Percentiles rank a stretch among this genome's conserved stretches.
These are phyloP conservation scores for Dendrobium catenatum DNA, from an alignment of 106 monocot genomes.

Conservation along the genomic window DNA sequence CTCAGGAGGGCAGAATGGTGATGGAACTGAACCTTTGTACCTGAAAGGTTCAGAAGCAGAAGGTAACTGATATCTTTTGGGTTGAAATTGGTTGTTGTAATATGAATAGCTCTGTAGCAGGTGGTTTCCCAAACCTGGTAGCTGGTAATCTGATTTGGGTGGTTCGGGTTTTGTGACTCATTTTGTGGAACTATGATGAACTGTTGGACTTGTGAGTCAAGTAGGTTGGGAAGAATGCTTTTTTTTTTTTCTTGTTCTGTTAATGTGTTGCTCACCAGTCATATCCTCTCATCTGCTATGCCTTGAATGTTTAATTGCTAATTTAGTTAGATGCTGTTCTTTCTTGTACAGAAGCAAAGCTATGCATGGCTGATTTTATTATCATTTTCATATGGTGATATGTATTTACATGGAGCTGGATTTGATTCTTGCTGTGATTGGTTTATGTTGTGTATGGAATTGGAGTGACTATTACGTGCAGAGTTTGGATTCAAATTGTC, in stretches of 20 bases:
- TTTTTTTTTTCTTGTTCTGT: neutral
- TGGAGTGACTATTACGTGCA: too few relatives aligned
- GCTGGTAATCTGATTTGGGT: slow-evolving; percentile 2
- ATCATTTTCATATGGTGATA: too few relatives aligned
- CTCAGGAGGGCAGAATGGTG: slow-evolving; percentile 46
- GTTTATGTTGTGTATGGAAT: too few relatives aligned
- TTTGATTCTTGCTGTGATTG: too few relatives aligned
- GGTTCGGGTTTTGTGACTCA: slow-evolving; percentile 4
- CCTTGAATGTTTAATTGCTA: neutral
- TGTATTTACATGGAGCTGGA: too few relatives aligned
- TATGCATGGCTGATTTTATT: neutral
- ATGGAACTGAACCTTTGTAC: slow-evolving; percentile 48
- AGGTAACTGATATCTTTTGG: slow-evolving; percentile 24
- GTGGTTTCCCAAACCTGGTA: neutral
- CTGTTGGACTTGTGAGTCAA: slow-evolving; percentile 6
- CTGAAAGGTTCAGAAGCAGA: slow-evolving; percentile 60
- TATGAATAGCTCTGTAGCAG: neutral
- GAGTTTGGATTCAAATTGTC: too few relatives aligned
- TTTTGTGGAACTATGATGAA: neutral
- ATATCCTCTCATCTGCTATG: neutral
- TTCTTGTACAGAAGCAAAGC: neutral
- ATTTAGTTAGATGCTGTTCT: neutral
- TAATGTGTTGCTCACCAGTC: neutral
- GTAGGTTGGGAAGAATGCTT: slow-evolving; percentile 4
- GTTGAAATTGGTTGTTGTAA: neutral